phyloP scores from a whole-genome alignment of 768 basidiomycete genomes.

The Phylloporus sp. region DNA sequence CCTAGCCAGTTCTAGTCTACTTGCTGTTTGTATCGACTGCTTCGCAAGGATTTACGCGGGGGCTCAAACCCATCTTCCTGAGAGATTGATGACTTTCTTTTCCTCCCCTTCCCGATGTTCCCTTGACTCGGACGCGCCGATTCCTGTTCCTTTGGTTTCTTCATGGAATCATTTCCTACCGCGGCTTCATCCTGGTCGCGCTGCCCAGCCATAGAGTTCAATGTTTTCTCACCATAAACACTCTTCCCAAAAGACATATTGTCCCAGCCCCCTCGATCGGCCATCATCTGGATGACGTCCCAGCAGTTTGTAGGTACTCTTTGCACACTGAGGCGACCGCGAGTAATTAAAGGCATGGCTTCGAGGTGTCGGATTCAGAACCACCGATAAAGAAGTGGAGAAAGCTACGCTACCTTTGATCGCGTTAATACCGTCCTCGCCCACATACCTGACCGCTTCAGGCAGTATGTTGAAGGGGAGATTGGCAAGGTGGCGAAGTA shows the following conservation, averaged over 20 bases:
- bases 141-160: neutral
- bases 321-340: conserved; percentile 87
- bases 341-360: conserved; percentile 77
- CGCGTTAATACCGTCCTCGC: conserved; percentile 51
- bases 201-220: neutral
- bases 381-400: neutral
- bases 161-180: conserved; percentile 2
- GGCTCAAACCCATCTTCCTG: conserved; percentile 9
- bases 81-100: conserved; percentile 20
- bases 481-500: conserved; percentile 63
- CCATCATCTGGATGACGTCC: conserved; percentile 53
- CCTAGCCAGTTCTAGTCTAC: neutral
- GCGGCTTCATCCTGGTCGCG: conserved; percentile 1
- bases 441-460: conserved; percentile 61
- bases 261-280: conserved; percentile 78
- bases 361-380: conserved; percentile 13
- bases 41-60: conserved; percentile 22
- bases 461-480: conserved; percentile 37
- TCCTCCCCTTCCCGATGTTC: conserved; percentile 11
- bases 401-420: conserved; percentile 50
- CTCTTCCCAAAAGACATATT: conserved; percentile 38
- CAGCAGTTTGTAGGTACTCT: conserved; percentile 64
- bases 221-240: neutral
- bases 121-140: neutral
- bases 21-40: neutral